Percentiles rank a stretch among this genome's conserved stretches.
phyloP scores from a whole-genome alignment of 371 early-diverging fungal genomes.

The Syncephalis plumigaleata region DNA sequence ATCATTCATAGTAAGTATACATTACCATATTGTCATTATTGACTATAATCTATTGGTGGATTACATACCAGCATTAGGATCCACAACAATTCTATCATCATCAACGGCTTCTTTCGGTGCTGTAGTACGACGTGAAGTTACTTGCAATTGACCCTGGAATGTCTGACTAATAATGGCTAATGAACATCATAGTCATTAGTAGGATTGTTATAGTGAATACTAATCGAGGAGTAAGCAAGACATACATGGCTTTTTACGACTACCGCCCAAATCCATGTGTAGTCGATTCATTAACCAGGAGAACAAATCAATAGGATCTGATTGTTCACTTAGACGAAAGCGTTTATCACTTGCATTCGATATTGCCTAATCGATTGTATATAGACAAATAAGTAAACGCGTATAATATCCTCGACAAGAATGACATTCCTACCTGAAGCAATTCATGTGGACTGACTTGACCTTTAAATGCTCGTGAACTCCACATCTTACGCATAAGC shows the following conservation, averaged over 20 bases:
- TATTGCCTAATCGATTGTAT: constrained; percentile 38
- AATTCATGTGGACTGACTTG: constrained; percentile 95
- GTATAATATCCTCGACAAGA: too few relatives aligned
- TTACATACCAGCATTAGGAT: constrained; percentile 20
- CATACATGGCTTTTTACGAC: constrained; percentile 36
- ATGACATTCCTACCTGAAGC: constrained; percentile 64
- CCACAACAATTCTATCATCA: constrained; percentile 17
- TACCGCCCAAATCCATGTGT: constrained; percentile 73
- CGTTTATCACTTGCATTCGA: constrained; percentile 62
- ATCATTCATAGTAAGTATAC: background rate
- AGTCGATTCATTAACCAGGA: constrained; percentile 88
- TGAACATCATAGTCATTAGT: background rate
- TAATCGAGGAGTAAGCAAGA: background rate
- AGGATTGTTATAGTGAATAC: background rate
- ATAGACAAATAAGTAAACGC: too few relatives aligned
- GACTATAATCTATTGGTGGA: background rate
- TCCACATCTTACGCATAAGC: constrained; percentile 86
- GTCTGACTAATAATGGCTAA: constrained; percentile 53
- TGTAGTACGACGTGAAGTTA: too few relatives aligned
- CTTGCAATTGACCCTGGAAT: constrained; percentile 47
- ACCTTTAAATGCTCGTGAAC: constrained; percentile 80
- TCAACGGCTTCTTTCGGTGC: constrained; percentile 5
- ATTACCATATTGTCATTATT: background rate
- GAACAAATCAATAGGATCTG: constrained; percentile 80
- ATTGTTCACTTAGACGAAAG: constrained; percentile 65